These are phyloP conservation scores for Physaria fendleri DNA, from an alignment of 345 rosid species.

Conservation along the genomic window DNA sequence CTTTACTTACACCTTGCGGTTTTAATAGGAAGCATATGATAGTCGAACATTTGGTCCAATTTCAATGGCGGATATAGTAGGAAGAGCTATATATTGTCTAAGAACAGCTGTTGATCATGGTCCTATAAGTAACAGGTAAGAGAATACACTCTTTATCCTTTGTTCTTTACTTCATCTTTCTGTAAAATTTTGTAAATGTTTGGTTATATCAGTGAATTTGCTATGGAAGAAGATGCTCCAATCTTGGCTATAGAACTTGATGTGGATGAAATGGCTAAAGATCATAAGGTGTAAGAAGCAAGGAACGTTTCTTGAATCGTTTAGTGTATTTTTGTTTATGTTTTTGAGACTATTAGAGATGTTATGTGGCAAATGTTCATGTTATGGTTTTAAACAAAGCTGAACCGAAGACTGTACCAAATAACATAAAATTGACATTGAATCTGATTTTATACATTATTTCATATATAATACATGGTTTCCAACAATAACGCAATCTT, in stretches of 20 bases:
- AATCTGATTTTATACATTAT: conserved; percentile 1
- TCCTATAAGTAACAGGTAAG: conserved; percentile 87
- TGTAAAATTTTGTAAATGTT: background rate
- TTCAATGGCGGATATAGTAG: conserved; percentile 62
- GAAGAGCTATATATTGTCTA: conserved; percentile 81
- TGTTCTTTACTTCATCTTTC: background rate
- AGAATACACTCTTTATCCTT: background rate
- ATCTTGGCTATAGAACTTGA: conserved; percentile 80
- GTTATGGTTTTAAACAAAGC: conserved; percentile 11
- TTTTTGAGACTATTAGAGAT: conserved; percentile 11
- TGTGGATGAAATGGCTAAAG: conserved; percentile 77
- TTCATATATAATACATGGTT: conserved; percentile 9
- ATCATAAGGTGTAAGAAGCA: conserved; percentile 51
- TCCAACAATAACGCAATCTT: background rate
- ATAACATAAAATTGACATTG: background rate
- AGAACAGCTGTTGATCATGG: conserved; percentile 92
- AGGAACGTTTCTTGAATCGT: background rate
- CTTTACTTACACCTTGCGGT: background rate
- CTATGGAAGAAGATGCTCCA: conserved; percentile 64
- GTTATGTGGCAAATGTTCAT: conserved; percentile 17
- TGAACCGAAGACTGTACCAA: conserved; percentile 3
- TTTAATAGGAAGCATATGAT: conserved; percentile 73
- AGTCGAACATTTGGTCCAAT: conserved; percentile 90
- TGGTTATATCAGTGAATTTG: conserved; percentile 43
- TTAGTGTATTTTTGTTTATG: conserved; percentile 1